Evolutionary conservation across 2,329 filamentous ascomycete species (phyloP), one percentile per base, ranked within the genome.

Genomic region (Cytospora schulzeri): DNA sequence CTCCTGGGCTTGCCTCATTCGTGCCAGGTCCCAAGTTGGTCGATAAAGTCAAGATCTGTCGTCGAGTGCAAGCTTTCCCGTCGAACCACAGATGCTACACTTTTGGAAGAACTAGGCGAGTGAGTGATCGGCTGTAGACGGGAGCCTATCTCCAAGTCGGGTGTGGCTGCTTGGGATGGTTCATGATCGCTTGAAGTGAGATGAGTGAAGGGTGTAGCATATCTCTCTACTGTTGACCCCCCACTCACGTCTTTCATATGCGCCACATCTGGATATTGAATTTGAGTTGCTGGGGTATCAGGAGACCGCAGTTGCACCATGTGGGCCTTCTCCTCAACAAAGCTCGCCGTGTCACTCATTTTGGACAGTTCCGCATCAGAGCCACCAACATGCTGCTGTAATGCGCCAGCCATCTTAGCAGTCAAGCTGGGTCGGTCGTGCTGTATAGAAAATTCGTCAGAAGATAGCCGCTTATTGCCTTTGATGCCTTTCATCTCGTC

Each of bases 401-500:
- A 50, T 3, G 41, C 53, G 2, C 41, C 35, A 9, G 55, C 48
- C 57, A 65, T 57, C 29, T 62, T 52, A 33, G 63, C 56, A 57
- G 51, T 29, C 17, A 63, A 31, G 9, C 52, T 63, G 15, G 55
- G 9, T 24, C 54, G 62, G 33, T 12, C 57, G 12, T 41, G 41
- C 12, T 55, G 33, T 11, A 19, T 17, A 29, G 33, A 35, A 48
- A 45, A 26, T 6, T 48, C 2, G 14, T 57, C 26, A 28, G 48
- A 28, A 22, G 52, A n/a, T 38, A 24, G 19, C 2, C 14, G 28
- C 22, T 7, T 41, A 22, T 26, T 57, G 12, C 51, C 31, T 11
- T n/a, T 22, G 8, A 66, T 26, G 2, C 67, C 66, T 33, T 68
- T 71, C 48, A 71, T 60, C 12, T 67, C 66, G 31, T 67, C 60